Percentiles rank a stretch among this genome's conserved stretches.
Evolutionary conservation across 2,329 filamentous ascomycete genomes (phyloP).

Genomic region (Fusarium piperis): DNA sequence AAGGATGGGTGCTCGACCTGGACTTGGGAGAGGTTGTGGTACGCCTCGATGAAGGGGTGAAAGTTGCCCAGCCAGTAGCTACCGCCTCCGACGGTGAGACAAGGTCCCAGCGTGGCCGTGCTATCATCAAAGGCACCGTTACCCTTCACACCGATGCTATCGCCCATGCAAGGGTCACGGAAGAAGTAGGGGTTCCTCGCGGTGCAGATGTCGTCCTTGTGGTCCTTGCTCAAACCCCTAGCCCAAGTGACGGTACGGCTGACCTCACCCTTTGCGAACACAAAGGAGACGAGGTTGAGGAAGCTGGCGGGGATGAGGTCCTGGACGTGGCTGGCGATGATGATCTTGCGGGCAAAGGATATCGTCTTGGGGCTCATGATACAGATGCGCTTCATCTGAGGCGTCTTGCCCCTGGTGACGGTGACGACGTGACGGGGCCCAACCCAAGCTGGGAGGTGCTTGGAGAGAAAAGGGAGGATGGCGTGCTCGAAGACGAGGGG

Average conservation of each 20-base stretch:
- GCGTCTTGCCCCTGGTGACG: conserved; percentile 49
- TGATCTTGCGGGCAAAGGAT: conserved; percentile 50
- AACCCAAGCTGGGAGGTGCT: conserved; percentile 55
- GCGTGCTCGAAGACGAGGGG: conserved; percentile 55
- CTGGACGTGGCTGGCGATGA: conserved; percentile 53
- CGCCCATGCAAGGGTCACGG: conserved; percentile 55
- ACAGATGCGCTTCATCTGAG: conserved; percentile 50
- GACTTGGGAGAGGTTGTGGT: conserved; percentile 41
- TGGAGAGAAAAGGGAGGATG: conserved; percentile 54
- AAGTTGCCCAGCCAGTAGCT: conserved; percentile 56
- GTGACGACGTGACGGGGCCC: conserved; percentile 53
- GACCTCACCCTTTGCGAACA: conserved; percentile 52
- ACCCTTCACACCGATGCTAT: conserved; percentile 53
- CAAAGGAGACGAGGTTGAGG: conserved; percentile 46
- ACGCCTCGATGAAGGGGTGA: conserved; percentile 54
- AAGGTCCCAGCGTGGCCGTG: conserved; percentile 55
- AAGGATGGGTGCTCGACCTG: conserved; percentile 54
- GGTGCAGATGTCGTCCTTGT: conserved; percentile 53
- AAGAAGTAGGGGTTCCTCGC: conserved; percentile 57
- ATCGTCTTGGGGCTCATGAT: conserved; percentile 51
- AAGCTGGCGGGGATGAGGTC: conserved; percentile 52
- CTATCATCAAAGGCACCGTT: conserved; percentile 45
- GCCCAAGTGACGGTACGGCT: conserved; percentile 51
- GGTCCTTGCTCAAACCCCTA: conserved; percentile 49
- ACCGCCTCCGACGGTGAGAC: conserved; percentile 49